Evolutionary conservation across 2,329 filamentous ascomycete genomes (phyloP).

Genomic region (Clonostachys rosea): DNA sequence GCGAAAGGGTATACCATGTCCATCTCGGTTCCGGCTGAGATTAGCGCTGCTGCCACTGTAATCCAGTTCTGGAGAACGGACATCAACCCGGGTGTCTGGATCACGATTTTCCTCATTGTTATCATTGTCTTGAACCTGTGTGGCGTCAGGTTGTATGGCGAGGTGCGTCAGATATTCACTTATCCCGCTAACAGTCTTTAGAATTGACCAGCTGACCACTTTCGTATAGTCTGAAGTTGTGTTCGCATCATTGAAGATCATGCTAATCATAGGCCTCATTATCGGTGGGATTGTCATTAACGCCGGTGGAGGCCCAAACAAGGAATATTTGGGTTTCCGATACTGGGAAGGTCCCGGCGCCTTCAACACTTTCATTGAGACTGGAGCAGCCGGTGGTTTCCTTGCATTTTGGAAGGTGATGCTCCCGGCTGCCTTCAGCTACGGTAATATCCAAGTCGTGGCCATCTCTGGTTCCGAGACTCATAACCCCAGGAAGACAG

Average conservation of each 20-base stretch:
- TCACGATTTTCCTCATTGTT: constrained; percentile 72
- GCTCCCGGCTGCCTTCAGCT: constrained; percentile 69
- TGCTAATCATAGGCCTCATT: constrained; percentile 30
- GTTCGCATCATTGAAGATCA: background rate
- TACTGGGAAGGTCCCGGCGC: constrained; percentile 46
- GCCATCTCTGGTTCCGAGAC: constrained; percentile 42
- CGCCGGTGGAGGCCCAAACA: constrained; percentile 53
- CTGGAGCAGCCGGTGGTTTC: constrained; percentile 44
- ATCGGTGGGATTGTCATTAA: constrained; percentile 63
- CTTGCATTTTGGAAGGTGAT: constrained; percentile 69
- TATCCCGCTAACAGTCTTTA: constrained; percentile 66
- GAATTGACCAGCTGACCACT: constrained; percentile 5
- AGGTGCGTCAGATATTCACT: constrained; percentile 68
- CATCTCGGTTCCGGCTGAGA: constrained; percentile 64
- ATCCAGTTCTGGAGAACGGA: constrained; percentile 71
- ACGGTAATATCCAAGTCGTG: constrained; percentile 61
- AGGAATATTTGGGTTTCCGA: constrained; percentile 39
- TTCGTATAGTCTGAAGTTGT: no score
- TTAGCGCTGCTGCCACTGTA: constrained; percentile 82
- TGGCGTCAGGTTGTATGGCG: constrained; percentile 83
- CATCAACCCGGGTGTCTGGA: constrained; percentile 69
- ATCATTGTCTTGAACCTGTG: constrained; percentile 84
- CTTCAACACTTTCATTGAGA: constrained; percentile 48
- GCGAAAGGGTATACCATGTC: constrained; percentile 78
- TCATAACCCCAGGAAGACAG: constrained; percentile 71